Evolutionary conservation across 345 rosid species (phyloP).

Genomic region (Aquilaria yunnanensis): DNA sequence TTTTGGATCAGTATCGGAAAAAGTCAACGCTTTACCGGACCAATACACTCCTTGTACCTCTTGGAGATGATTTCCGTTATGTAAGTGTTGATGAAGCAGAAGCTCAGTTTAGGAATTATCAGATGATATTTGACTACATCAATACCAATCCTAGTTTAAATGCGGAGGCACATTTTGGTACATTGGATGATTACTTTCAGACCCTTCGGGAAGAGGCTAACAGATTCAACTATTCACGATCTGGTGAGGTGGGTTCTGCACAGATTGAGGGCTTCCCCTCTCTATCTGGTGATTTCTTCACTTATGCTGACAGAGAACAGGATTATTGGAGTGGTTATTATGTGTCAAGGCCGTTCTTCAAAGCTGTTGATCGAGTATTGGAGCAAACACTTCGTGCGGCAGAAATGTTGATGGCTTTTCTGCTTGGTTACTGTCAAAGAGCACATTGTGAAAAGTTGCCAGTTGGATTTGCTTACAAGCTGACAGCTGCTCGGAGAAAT

Average conservation of each 20-base stretch:
- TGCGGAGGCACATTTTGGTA: constrained; percentile 87
- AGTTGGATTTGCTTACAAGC: constrained; percentile 61
- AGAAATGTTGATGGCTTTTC: constrained; percentile 81
- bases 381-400: constrained; percentile 90
- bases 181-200: constrained; percentile 82
- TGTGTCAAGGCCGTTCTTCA: constrained; percentile 95
- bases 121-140: constrained; percentile 79
- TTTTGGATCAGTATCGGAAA: constrained; percentile 94
- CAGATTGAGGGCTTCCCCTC: constrained; percentile 90
- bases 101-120: constrained; percentile 93
- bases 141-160: constrained; percentile 82
- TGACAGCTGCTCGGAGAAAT: constrained; percentile 94
- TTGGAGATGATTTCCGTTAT: constrained; percentile 97
- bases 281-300: constrained; percentile 93
- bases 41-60: constrained; percentile 90
- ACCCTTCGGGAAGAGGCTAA: constrained; percentile 82
- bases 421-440: constrained; percentile 86
- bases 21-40: constrained; percentile 82
- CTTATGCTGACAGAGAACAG: constrained; percentile 87
- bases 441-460: constrained; percentile 84
- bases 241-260: constrained; percentile 78
- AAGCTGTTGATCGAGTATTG: constrained; percentile 94
- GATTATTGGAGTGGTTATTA: constrained; percentile 99
- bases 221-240: constrained; percentile 70
- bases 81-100: constrained; percentile 81